Percentiles rank a stretch among this genome's conserved stretches.
These are phyloP conservation scores for Botryotinia calthae DNA, from an alignment of 2,329 filamentous ascomycete species.

Conservation along the genomic window DNA sequence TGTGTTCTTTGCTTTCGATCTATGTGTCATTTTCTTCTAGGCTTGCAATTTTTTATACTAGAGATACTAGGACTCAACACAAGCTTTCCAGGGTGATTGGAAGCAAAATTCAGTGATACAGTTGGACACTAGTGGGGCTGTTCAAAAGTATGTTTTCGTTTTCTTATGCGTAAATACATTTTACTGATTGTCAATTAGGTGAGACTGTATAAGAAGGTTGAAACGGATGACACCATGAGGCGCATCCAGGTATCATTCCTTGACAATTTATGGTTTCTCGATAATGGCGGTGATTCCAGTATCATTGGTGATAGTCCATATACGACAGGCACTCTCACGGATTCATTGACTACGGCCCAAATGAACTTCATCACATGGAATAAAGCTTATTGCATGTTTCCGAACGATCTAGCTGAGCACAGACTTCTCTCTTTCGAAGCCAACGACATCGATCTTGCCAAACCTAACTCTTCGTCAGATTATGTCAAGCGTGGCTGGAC, in stretches of 20 bases:
- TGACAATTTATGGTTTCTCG: neutral
- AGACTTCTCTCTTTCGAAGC: neutral
- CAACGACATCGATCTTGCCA: neutral
- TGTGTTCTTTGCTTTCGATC: neutral
- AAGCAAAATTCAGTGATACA: neutral
- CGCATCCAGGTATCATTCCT: too few relatives aligned
- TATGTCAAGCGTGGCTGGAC: neutral
- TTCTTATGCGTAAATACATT: too few relatives aligned
- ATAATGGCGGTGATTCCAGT: neutral
- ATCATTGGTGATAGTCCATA: neutral
- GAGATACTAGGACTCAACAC: neutral
- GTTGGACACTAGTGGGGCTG: too few relatives aligned
- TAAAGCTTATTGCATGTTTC: neutral
- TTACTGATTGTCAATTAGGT: too few relatives aligned
- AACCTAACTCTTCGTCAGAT: too few relatives aligned
- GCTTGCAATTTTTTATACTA: neutral
- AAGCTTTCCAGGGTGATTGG: neutral
- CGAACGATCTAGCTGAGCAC: neutral
- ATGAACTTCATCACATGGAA: neutral
- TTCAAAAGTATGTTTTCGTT: too few relatives aligned
- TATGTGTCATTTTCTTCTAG: accelerated
- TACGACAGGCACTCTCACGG: neutral
- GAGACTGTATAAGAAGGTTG: too few relatives aligned
- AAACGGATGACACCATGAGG: too few relatives aligned
- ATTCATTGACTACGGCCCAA: neutral